These are phyloP conservation scores for Colletotrichum theobromicola DNA, from an alignment of 2,329 filamentous ascomycete genomes.

Conservation along the genomic window DNA sequence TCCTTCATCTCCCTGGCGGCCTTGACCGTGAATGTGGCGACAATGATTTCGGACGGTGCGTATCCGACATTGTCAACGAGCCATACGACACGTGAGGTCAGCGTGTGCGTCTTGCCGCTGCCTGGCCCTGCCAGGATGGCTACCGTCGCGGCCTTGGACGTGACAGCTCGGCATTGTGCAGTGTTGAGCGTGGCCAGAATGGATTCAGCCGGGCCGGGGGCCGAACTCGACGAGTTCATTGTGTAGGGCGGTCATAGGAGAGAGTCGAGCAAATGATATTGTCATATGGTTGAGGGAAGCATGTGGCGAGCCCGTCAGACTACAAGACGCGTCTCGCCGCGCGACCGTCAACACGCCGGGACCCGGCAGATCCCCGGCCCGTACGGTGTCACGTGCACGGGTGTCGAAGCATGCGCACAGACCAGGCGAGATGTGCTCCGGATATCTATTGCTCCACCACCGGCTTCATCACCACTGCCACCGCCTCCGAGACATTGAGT, in stretches of 20 bases:
- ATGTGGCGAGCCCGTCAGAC: background rate
- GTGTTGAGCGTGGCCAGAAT: constrained; percentile 57
- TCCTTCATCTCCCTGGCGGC: constrained; percentile 93
- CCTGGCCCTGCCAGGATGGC: constrained; percentile 73
- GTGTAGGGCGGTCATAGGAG: background rate
- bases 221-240: constrained; percentile 20
- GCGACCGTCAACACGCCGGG: background rate
- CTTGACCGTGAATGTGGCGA: constrained; percentile 97
- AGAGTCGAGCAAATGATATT: background rate
- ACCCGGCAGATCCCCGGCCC: background rate
- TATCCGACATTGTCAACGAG: constrained; percentile 75
- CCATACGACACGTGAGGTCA: constrained; percentile 91
- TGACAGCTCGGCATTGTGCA: constrained; percentile 62
- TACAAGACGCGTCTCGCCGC: background rate
- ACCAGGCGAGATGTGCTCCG: background rate
- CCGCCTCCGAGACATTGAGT: background rate
- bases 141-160: constrained; percentile 57
- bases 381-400: constrained; percentile 9
- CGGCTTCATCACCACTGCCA: background rate
- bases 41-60: constrained; percentile 85
- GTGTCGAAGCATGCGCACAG: background rate
- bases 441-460: background rate
- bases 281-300: background rate
- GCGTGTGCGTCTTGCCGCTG: constrained; percentile 91
- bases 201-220: constrained; percentile 23